phyloP scores from a whole-genome alignment of 192 early-diverging fungal species.

The Coemansia furcata region DNA sequence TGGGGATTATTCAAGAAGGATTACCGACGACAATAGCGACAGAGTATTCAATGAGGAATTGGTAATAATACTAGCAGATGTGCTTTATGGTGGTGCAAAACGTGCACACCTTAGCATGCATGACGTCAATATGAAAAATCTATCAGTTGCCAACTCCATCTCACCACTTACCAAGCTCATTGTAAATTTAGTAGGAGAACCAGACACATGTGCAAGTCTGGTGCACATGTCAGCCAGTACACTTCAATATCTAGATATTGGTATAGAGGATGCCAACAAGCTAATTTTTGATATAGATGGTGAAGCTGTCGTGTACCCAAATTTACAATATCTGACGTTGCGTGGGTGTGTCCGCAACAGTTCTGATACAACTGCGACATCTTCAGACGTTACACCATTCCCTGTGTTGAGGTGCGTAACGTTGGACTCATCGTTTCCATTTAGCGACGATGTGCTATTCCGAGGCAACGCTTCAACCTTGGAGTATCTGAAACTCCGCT shows the following conservation, averaged over 20 bases:
- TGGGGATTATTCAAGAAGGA: too few relatives aligned
- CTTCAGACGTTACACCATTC: neutral
- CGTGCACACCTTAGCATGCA: too few relatives aligned
- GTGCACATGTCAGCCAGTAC: too few relatives aligned
- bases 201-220: too few relatives aligned
- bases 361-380: neutral
- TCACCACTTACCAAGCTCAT: too few relatives aligned
- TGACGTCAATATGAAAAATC: too few relatives aligned
- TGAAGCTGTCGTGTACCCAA: neutral
- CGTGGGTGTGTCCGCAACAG: neutral
- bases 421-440: neutral
- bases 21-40: too few relatives aligned
- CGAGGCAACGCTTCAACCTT: conserved; percentile 4
- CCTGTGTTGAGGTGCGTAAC: neutral
- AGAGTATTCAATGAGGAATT: too few relatives aligned
- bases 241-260: neutral
- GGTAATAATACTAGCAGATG: too few relatives aligned
- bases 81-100: too few relatives aligned
- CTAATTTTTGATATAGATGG: neutral
- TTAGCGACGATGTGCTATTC: conserved; percentile 5
- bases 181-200: too few relatives aligned
- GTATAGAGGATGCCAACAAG: neutral
- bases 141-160: too few relatives aligned
- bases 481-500: neutral
- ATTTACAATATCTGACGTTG: neutral